Base-by-base conservation (phyloP, 192 early-diverging fungal genomes). In the Coemansia sp. region DNA sequence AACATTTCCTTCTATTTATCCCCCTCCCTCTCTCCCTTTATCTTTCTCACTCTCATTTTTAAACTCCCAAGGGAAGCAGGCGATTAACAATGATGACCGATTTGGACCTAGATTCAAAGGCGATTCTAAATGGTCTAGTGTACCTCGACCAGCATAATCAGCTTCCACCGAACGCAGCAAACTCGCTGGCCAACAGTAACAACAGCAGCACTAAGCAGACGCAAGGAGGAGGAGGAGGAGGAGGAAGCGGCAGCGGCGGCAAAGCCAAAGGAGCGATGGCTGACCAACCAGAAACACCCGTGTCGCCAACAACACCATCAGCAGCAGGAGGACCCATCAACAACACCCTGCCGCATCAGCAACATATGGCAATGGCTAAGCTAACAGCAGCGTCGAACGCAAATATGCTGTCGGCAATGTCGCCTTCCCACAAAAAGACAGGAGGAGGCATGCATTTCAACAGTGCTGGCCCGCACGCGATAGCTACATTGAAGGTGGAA, bases 401-500 rank as follows among this genome's bases (percentile, higher is more conserved):
- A 59, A 59, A 59, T 38, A 59, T 59, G 38, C 38, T 59, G 32
- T 59, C 57, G 7, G 37, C 66, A 6, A 70, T 67, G 62, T 68
- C 67, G 38, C 70, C 76, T 32, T 32, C 32, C 32, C 32, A 32
- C 1, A 32, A 32, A 0, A 70, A 66, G 40, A 56, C 61, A 9
- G 72, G 64, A 19, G 63, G 64, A 5, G 52, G 52, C 38, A 47
- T 60, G 19, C 70, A 74, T 40, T 68, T 74, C 38, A 69, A 65
- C 62, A 62, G 67, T 12, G 62, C 60, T 2, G 71, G 72, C 0
- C 69, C 77, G 3, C 78, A 77, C 26, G 74, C 83, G 0, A 78
- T 85, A 18, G 85, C 87, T 4, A 80, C 81, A 44, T 73, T 92
- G n/a, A 86, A 86, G 63, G 85, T 93, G 13, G 89, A 91, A 21